These are phyloP conservation scores for Gracilaria vermiculophylla DNA, from an alignment of 23 red algal genomes.

Conservation along the genomic window DNA sequence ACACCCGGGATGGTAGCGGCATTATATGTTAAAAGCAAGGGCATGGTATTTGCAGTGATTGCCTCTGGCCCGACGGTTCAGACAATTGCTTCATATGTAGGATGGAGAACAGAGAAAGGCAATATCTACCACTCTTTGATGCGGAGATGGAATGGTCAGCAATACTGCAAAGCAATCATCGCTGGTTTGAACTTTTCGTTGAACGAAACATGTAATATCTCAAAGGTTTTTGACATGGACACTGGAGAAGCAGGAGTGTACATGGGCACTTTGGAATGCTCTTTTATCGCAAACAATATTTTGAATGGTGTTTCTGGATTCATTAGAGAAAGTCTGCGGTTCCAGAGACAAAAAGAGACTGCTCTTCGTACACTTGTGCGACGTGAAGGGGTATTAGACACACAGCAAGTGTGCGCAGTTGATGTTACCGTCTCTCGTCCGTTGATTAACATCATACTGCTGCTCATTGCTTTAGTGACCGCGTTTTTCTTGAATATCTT, in stretches of 20 bases:
- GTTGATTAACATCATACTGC: neutral
- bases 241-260: too few species aligned
- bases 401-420: neutral
- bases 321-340: neutral
- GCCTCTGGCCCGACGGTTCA: neutral
- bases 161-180: neutral
- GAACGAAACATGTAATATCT: neutral
- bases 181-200: neutral
- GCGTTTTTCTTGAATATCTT: neutral
- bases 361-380: neutral
- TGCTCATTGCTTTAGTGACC: neutral
- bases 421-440: neutral
- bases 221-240: too few species aligned
- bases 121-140: neutral
- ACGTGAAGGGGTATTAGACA: neutral
- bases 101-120: neutral
- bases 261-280: neutral
- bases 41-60: neutral
- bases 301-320: neutral
- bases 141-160: neutral
- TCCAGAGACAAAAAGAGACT: neutral
- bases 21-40: neutral
- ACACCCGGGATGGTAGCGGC: neutral
- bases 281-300: neutral
- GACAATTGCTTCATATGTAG: neutral